These are phyloP conservation scores for Alternaria angustiovoidea DNA, from an alignment of 2,329 filamentous ascomycete genomes.

Conservation along the genomic window DNA sequence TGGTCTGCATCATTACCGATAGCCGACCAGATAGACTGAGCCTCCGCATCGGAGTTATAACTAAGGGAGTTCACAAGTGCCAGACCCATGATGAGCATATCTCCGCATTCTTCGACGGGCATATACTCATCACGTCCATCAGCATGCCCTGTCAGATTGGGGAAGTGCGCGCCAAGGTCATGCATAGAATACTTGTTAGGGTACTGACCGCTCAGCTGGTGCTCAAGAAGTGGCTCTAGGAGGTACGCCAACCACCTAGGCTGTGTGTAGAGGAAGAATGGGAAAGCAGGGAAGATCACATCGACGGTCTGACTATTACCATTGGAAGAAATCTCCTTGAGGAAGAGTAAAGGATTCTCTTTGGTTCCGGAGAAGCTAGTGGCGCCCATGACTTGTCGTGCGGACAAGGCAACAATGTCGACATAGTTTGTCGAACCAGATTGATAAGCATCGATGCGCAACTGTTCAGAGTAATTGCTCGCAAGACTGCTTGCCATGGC, in stretches of 20 bases:
- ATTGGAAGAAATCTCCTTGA: conserved; percentile 87
- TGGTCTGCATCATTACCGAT: conserved; percentile 44
- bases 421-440: conserved; percentile 79
- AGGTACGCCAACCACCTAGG: conserved; percentile 81
- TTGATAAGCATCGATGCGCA: conserved; percentile 74
- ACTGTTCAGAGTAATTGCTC: conserved; percentile 74
- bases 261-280: conserved; percentile 87
- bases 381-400: conserved; percentile 81
- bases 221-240: conserved; percentile 80
- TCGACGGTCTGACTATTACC: conserved; percentile 87
- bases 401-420: conserved; percentile 79
- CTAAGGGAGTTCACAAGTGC: conserved; percentile 77
- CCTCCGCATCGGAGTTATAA: conserved; percentile 65
- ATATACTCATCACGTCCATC: conserved; percentile 76
- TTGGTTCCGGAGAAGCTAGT: conserved; percentile 77
- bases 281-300: conserved; percentile 86
- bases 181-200: conserved; percentile 84
- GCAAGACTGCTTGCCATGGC: conserved; percentile 69
- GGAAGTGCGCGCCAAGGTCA: conserved; percentile 75
- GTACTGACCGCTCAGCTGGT: conserved; percentile 83
- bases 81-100: conserved; percentile 84
- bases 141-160: conserved; percentile 78
- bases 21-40: conserved; percentile 67
- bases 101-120: conserved; percentile 80
- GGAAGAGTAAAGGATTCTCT: conserved; percentile 75